Conservation (phyloP, 2,329 filamentous ascomycete genomes). For the Xylaria digitata region DNA sequence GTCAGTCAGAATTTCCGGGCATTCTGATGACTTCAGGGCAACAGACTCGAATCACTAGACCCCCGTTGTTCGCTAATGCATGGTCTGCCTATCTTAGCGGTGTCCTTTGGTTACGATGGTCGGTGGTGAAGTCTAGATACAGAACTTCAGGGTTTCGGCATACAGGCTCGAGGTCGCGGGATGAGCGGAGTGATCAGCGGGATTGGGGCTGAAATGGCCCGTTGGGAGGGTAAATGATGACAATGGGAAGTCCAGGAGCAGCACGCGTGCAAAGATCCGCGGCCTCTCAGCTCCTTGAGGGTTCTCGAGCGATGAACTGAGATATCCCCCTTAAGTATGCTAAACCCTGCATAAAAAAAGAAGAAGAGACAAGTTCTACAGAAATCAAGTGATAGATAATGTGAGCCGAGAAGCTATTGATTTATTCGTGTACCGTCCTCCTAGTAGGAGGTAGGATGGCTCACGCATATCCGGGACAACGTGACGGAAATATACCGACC, state of each 20-base stretch:
- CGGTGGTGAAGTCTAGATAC: neutral
- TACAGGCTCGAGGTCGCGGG: neutral
- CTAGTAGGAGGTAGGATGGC: neutral
- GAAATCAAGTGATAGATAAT: neutral
- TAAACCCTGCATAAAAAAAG: too few species aligned
- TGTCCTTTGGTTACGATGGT: neutral
- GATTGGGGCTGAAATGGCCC: neutral
- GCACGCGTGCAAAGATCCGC: neutral
- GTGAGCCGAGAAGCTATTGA: neutral
- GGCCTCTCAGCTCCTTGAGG: neutral
- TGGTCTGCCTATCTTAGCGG: neutral
- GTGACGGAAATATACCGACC: neutral
- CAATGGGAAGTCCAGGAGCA: neutral
- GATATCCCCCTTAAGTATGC: too few species aligned
- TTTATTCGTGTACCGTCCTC: neutral
- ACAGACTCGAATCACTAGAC: neutral
- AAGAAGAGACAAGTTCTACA: too few species aligned
- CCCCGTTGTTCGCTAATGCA: neutral
- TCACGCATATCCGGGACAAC: too few species aligned
- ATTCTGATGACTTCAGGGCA: conserved; percentile 50
- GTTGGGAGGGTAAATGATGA: neutral
- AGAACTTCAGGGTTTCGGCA: neutral
- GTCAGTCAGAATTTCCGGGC: conserved; percentile 78
- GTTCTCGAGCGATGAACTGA: neutral
- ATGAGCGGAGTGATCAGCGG: neutral